Base-by-base conservation (phyloP, 345 rosid genomes). In the Mercurialis annua region DNA sequence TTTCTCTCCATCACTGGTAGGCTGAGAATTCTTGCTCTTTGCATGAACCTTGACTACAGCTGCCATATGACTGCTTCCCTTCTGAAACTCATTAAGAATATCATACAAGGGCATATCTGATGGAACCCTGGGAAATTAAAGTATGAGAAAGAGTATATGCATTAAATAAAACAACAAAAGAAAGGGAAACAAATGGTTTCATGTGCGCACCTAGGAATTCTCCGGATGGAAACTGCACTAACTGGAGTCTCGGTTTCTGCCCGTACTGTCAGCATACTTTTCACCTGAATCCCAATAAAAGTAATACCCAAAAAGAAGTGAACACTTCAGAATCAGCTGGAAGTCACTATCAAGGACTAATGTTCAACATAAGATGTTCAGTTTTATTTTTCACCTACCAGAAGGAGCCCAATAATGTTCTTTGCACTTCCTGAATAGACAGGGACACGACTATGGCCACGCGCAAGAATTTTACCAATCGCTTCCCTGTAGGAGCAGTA, bases 371-470 rank as follows among this genome's bases (percentile, higher is more conserved):
- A 44, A 63, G 48, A 10, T 27, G 9, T 10, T 34, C 6, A 40
- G 16, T 38, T 30, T 31, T 10, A 17, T 61, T 63, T 64, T 31
- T 26, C 66, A 68, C 73, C 36, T 50, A 74, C 77, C 73, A 74
- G 64, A 40, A 74, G 73, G 10, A 74, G 77, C 59, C 77, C 77
- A 38, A 74, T 74, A 24, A 74, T 57, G 60, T 62, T 74, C 73
- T 61, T 57, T 62, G 69, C 73, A 57, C 60, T 64, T 63, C 72
- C 73, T 2, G 69, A 68, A 55, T 62, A 68, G 34, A 74, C 72
- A 20, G 77, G 77, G 30, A 74, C 73, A 27, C 77, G 77, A 36
- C 77, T 74, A 38, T 74, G 77, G 47, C 77, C 77, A 14, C 73
- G 51, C n/a, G 77, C 77, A 62, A 74, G 73, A 63, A 74, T 74